Evolutionary conservation across 2,329 filamentous ascomycete genomes (phyloP), one percentile per base, ranked within the genome.

Genomic region (Helotiales sp.): DNA sequence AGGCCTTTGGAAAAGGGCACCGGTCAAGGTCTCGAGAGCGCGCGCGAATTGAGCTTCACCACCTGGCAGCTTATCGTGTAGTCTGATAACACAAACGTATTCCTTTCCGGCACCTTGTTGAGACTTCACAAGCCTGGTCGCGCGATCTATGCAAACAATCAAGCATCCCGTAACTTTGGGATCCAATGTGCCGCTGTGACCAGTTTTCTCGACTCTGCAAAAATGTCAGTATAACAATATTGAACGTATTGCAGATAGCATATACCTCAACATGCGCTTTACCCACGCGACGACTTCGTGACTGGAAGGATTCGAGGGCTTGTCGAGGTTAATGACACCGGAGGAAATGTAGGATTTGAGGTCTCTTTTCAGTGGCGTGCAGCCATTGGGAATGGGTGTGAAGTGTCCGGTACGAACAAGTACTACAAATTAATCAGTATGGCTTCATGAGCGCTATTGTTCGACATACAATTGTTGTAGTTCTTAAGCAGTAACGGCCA

Each of bases 211-310:
- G 63, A 89, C 87, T 72, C 90, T 91, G 62, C 36, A 17, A 19
- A 33, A 15, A 40, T 60, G 58, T 65, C 56, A 63, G 50, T 52
- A 36, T 68, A 33, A 64, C 13, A 19, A 55, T 58, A 33, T 47
- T 13, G 4, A 34, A 8, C 12, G n/a, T 17, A 48, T 54, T 42
- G 5, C 9, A 7, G 51, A 36, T 9, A 19, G 52, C 30, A 25
- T 77, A 64, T 85, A 92, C 89, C 89, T 88, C 56, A 99, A 83
- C 71, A 98, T 98, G 70, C 93, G 88, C 88, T 99, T 99, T 69
- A 98, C 90, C 95, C 95, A 99, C 66, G 95, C 93, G 72, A 99
- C 95, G 66, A 99, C 95, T 82, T 99, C 95, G 83, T 99, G 95
- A 71, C 89, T 95, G 67, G 93, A 97, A 54, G 93, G 93, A 81